These are phyloP conservation scores for Mortierella sp. DNA, from an alignment of 371 early-diverging fungal genomes.

Conservation along the genomic window DNA sequence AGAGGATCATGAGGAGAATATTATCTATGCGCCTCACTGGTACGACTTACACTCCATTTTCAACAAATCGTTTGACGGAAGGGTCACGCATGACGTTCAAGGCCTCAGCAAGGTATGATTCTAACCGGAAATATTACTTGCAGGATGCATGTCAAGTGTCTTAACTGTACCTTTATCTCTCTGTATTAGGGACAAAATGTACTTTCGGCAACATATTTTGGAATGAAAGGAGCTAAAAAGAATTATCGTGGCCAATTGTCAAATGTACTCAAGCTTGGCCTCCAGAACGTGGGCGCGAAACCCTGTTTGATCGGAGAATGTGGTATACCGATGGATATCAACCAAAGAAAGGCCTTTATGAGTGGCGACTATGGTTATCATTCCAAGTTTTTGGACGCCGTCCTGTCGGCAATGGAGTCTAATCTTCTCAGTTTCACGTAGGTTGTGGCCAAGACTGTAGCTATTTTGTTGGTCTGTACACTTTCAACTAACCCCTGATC, in stretches of 20 bases:
- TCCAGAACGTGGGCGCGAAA: conserved; percentile 72
- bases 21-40: conserved; percentile 88
- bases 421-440: conserved; percentile 83
- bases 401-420: conserved; percentile 79
- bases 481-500: conserved; percentile 53
- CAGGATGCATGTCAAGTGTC: not conserved
- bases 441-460: not conserved
- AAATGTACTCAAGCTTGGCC: conserved; percentile 74
- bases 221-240: conserved; percentile 77
- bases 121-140: not conserved
- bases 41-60: conserved; percentile 84
- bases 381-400: conserved; percentile 79
- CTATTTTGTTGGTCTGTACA: not conserved
- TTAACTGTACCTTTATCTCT: not conserved
- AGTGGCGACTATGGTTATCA: conserved; percentile 80
- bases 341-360: conserved; percentile 73
- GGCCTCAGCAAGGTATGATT: conserved; percentile 69
- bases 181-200: conserved; percentile 74
- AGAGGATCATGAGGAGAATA: conserved; percentile 68
- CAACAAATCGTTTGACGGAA: conserved; percentile 79
- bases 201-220: conserved; percentile 83
- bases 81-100: conserved; percentile 84
- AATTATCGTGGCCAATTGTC: conserved; percentile 83
- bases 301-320: conserved; percentile 84
- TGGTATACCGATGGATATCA: conserved; percentile 91